phyloP scores from a whole-genome alignment of 768 basidiomycete species.

The Tulasnella sp. region DNA sequence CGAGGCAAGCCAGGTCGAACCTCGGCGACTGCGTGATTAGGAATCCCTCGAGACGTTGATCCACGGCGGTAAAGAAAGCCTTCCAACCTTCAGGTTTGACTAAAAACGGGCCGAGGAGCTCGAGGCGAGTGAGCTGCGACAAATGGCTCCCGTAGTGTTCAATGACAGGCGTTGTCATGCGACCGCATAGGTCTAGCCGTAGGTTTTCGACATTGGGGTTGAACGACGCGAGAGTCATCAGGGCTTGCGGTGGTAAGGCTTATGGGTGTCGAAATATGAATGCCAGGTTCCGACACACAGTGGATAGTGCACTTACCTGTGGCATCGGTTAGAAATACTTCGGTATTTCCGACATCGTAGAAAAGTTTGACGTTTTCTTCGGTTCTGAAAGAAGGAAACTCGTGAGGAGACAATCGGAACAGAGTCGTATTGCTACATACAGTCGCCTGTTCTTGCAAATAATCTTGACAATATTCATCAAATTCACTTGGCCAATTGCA shows the following conservation, averaged over 20 bases:
- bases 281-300: neutral
- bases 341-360: slow-evolving; percentile 65
- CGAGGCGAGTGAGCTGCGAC: slow-evolving; percentile 61
- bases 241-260: slow-evolving; percentile 68
- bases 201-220: slow-evolving; percentile 80
- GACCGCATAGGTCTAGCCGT: slow-evolving; percentile 82
- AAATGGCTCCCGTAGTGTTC: slow-evolving; percentile 58
- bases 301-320: slow-evolving; percentile 58
- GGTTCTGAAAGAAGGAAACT: slow-evolving; percentile 43
- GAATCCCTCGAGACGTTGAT: slow-evolving; percentile 61
- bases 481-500: slow-evolving; percentile 78
- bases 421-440: slow-evolving; percentile 47
- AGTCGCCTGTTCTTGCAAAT: slow-evolving; percentile 75
- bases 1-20: slow-evolving; percentile 68
- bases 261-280: neutral
- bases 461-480: slow-evolving; percentile 78
- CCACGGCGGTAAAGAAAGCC: slow-evolving; percentile 61
- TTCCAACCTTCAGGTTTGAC: slow-evolving; percentile 72
- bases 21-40: slow-evolving; percentile 81
- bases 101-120: slow-evolving; percentile 85
- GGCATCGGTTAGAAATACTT: slow-evolving; percentile 77
- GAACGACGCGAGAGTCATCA: slow-evolving; percentile 66
- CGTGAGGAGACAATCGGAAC: slow-evolving; percentile 21
- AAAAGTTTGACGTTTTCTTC: slow-evolving; percentile 77
- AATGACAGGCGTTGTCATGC: slow-evolving; percentile 61